Evolutionary conservation across 306 rosid genomes (phyloP).

Genomic region (Sesbania bispinosa): DNA sequence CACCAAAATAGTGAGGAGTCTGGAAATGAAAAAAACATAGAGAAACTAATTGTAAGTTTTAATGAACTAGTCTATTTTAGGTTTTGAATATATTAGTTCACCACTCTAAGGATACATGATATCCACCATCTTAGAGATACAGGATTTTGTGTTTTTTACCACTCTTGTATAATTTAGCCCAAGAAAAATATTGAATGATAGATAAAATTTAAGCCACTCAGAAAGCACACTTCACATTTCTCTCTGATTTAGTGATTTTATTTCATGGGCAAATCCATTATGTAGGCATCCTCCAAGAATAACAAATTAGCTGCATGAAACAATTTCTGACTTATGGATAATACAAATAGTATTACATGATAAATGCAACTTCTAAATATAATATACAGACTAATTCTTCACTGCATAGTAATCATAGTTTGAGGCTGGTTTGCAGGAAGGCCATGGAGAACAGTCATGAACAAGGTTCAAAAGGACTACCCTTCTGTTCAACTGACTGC

Average conservation of each 20-base stretch:
- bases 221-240: not conserved
- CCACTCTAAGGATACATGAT: too few species aligned
- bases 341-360: not conserved
- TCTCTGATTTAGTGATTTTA: not conserved
- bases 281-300: not conserved
- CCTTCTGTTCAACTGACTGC: constrained; percentile 81
- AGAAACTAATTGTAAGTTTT: not conserved
- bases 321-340: not conserved
- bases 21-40: not conserved
- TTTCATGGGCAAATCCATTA: not conserved
- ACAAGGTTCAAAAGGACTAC: constrained; percentile 64
- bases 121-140: too few species aligned
- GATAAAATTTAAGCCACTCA: not conserved
- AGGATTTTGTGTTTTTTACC: not conserved
- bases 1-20: not conserved
- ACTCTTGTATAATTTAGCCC: not conserved
- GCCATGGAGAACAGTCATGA: constrained; percentile 58
- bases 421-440: constrained; percentile 55
- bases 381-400: not conserved
- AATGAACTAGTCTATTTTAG: too few species aligned
- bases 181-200: not conserved
- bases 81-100: too few species aligned
- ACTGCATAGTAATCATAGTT: constrained; percentile 10
- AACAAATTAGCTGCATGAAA: not conserved
- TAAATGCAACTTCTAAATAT: not conserved